Base-by-base conservation (phyloP, 2,329 filamentous ascomycete genomes). In the Fonsecaea nubica region DNA sequence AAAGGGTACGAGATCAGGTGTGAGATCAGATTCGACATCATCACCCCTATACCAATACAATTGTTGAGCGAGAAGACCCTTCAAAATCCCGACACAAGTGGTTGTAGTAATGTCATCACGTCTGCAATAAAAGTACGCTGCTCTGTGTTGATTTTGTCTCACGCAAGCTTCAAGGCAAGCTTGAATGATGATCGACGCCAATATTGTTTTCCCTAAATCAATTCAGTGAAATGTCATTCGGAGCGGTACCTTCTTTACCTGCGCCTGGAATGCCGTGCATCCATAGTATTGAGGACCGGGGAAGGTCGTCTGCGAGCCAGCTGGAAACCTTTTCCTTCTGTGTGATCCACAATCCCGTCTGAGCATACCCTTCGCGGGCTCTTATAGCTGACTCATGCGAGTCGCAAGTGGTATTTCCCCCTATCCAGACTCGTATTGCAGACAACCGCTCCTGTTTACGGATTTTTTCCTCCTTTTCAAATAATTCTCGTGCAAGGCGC, bases 51-150 rank as follows among this genome's bases (percentile, higher is more conserved):
- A 13, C 30, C 42, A 60, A 40, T 18, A 9, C 0, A 78, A 38
- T 6, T 80, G 67, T 59, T 81, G 79, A 15, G 69, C 64, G 0
- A 81, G 63, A 15, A 81, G 57, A 1, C 68, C 74, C 64, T 76
- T 76, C 18, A 76, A 67, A 15, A 81, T 69, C 1, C 72, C 70
- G 1, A 76, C 63, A 42, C 74, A 76, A 6, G 67, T 76, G 59
- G 74, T 71, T 35, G 71, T 71, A 5, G 72, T 66, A 1, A 50
- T 18, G 45, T 79, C 75, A 6, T 68, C 71, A 50, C 78, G 73
- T n/a, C 75, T 77, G 69, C 77, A 82, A 70, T 82, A 82, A 68
- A 81, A 82, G 66, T 76, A 82, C 48, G 74, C 73, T 2, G 76
- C 76, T 42, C 74, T 73, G 7, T 71, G 68, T 32, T 58, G 45